Conservation (phyloP, 768 basidiomycete genomes). For the Gyrodon lividus region DNA sequence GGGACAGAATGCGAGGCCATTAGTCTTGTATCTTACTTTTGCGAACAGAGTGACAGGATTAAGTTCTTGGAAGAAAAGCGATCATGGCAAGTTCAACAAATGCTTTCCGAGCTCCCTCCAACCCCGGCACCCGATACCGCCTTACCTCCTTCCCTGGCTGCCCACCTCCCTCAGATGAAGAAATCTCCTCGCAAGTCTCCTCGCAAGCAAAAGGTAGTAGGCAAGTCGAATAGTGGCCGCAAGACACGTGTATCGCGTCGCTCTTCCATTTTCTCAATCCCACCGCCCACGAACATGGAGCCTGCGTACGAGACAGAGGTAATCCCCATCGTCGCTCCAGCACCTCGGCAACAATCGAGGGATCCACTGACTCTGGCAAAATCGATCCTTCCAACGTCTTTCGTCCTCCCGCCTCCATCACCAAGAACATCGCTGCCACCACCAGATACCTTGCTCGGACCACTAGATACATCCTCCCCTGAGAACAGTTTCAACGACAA, state of each 20-base stretch:
- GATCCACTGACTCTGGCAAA: constrained; percentile 29
- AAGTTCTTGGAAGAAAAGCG: constrained; percentile 67
- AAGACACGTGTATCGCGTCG: constrained; percentile 48
- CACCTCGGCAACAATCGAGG: constrained; percentile 25
- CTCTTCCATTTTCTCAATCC: constrained; percentile 41
- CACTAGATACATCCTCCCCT: constrained; percentile 22
- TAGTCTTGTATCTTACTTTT: constrained; percentile 2
- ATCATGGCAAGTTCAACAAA: constrained; percentile 66
- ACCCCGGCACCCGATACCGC: constrained; percentile 31
- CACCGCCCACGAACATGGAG: constrained; percentile 34
- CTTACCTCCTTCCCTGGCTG: constrained; percentile 23
- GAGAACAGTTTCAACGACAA: constrained; percentile 1
- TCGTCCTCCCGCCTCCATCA: constrained; percentile 77
- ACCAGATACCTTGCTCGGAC: constrained; percentile 37
- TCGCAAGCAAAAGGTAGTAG: constrained; percentile 43
- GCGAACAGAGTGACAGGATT: constrained; percentile 55
- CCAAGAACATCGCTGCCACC: constrained; percentile 63
- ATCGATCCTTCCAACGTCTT: constrained; percentile 64
- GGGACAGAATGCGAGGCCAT: constrained; percentile 1
- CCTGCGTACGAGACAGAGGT: constrained; percentile 56
- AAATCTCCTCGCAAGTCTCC: constrained; percentile 47
- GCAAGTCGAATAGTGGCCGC: constrained; percentile 44
- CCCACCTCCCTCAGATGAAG: constrained; percentile 28
- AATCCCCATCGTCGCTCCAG: constrained; percentile 33
- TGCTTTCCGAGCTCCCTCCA: constrained; percentile 57